Evolutionary conservation across 306 rosid species (phyloP), one percentile per base, ranked within the genome.

Genomic region (Lablab purpureus): DNA sequence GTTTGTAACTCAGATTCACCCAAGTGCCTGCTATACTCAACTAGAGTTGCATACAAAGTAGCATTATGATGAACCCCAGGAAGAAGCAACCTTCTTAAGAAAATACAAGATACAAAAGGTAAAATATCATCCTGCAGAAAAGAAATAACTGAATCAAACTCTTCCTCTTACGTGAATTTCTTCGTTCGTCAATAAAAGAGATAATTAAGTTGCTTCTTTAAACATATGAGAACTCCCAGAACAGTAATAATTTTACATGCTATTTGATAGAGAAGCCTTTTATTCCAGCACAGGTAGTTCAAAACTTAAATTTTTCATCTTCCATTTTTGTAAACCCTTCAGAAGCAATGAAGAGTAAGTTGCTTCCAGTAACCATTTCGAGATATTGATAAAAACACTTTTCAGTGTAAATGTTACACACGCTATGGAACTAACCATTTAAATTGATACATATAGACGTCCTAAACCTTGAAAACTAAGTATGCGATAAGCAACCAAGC

Each of bases 61-160:
- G 84, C 76, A 71, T 82, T 90, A 80, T 92, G 94, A 84, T 86
- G 87, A 83, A 92, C 91, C 71, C 98, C 97, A 40, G 99, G 97
- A 78, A 89, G 93, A 71, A 95, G 92, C 79, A 95, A 90, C 88
- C 92, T 88, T 75, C 90, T 92, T 67, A 91, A 67, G 88, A 91
- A 92, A 85, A 92, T 86, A 22, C 94, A 90, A 71, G 99, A 92
- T 49, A 92, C 86, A 86, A 88, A 88, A 2, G 92, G 87, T 36
- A 84, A 80, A 49, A 86, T 84, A 82, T 90, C 85, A 80, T 90
- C 98, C 98, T 95, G 94, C 83, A 83, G 50, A 88, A 86, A 78
- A 69, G 59, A 75, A 87, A 79, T 45, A 67, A 81, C 60, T 19
- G 67, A 73, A 36, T 71, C 65, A 77, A 32, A 36, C 30, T 43